phyloP scores from a whole-genome alignment of 78 protist genomes.

The Dictyostelium citrinum region DNA sequence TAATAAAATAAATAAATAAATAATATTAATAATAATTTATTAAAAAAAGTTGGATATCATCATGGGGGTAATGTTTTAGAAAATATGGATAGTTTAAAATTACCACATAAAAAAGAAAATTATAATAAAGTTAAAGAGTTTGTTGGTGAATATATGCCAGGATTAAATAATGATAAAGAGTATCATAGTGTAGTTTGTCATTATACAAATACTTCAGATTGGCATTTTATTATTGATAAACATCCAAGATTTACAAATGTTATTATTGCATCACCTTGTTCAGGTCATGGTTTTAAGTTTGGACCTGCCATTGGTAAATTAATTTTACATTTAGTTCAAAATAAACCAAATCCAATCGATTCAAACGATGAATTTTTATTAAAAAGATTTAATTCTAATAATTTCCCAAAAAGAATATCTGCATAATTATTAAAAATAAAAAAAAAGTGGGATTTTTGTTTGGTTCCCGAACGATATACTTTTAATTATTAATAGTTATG shows the following conservation, averaged over 20 bases:
- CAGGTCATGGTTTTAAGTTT: conserved; percentile 71
- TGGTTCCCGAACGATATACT: too few relatives aligned
- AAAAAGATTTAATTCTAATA: not conserved
- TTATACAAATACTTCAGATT: conserved; percentile 53
- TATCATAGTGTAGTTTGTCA: conserved; percentile 8
- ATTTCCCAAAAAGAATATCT: not conserved
- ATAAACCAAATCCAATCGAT: not conserved
- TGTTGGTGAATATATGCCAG: conserved; percentile 34
- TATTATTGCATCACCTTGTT: conserved; percentile 41
- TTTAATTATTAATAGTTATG: too few relatives aligned
- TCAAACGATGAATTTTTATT: not conserved
- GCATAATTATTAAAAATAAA: not conserved
- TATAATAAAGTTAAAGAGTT: not conserved
- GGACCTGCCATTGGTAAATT: conserved; percentile 66
- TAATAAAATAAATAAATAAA: too few relatives aligned
- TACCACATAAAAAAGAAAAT: conserved; percentile 1
- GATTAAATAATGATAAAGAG: conserved; percentile 7
- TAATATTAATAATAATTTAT: not conserved
- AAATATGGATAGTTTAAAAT: conserved; percentile 3
- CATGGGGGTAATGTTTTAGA: conserved; percentile 7
- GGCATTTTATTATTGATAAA: conserved; percentile 43
- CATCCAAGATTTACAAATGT: conserved; percentile 45
- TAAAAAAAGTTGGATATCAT: conserved; percentile 40
- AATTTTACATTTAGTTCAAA: not conserved
- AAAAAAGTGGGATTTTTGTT: too few relatives aligned